These are phyloP conservation scores for Salix arbutifolia DNA, from an alignment of 345 rosid genomes.

Conservation along the genomic window DNA sequence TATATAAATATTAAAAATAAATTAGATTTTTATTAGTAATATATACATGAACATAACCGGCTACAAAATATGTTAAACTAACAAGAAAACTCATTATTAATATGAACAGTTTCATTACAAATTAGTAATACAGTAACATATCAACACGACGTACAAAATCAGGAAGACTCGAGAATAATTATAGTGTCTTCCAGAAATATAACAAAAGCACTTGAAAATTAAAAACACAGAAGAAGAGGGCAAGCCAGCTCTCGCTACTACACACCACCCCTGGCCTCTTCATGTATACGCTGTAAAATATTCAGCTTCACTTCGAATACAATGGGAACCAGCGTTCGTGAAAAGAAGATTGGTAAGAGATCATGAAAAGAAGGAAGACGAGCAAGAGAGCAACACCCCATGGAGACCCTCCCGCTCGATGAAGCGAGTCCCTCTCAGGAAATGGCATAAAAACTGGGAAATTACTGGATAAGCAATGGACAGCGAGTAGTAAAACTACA, in stretches of 20 bases:
- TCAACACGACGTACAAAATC: too few species aligned
- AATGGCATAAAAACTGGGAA: slow-evolving; percentile 18
- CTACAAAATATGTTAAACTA: too few species aligned
- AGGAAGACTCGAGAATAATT: too few species aligned
- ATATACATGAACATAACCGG: too few species aligned
- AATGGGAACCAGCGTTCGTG: slow-evolving; percentile 41
- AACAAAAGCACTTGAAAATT: neutral
- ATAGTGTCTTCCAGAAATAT: neutral
- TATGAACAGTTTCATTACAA: too few species aligned
- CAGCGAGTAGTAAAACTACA: slow-evolving; percentile 35
- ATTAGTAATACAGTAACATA: too few species aligned
- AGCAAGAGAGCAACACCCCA: slow-evolving; percentile 37
- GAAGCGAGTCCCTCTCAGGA: slow-evolving; percentile 47
- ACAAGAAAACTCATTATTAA: too few species aligned
- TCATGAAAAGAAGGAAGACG: slow-evolving; percentile 30
- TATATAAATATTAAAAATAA: too few species aligned
- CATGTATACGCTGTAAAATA: too few species aligned
- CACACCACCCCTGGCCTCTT: neutral
- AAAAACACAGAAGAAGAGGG: neutral
- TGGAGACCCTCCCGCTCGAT: slow-evolving; percentile 39
- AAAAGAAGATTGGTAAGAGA: slow-evolving; percentile 35
- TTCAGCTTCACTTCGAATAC: slow-evolving; percentile 9
- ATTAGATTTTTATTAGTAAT: too few species aligned
- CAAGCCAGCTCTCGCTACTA: neutral
- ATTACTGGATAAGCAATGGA: slow-evolving; percentile 35